Evolutionary conservation across 805 yeast species (phyloP).

Genomic region (Saturnispora besseyi): DNA sequence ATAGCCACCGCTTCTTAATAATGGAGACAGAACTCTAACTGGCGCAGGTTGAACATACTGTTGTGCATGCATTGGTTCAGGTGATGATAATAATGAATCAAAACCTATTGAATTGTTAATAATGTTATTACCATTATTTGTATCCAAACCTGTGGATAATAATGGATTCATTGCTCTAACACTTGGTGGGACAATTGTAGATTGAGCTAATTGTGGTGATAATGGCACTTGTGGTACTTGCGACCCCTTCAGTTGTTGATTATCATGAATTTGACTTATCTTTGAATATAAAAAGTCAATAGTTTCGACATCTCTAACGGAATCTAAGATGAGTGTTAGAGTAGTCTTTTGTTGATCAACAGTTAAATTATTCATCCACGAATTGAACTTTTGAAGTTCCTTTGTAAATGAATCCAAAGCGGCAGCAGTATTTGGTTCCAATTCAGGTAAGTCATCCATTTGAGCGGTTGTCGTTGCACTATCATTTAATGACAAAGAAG

Average conservation of each 20-base stretch:
- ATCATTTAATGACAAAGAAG: slow-evolving; percentile 15
- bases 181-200: slow-evolving; percentile 18
- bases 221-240: slow-evolving; percentile 11
- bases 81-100: slow-evolving; percentile 1
- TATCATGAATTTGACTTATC: background rate
- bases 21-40: slow-evolving; percentile 9
- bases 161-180: slow-evolving; percentile 21
- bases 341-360: slow-evolving; percentile 39
- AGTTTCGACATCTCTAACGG: slow-evolving; percentile 36
- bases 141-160: slow-evolving; percentile 2
- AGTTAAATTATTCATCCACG: slow-evolving; percentile 38
- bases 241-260: background rate
- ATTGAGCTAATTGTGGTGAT: slow-evolving; percentile 19
- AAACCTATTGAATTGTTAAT: background rate
- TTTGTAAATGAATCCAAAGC: slow-evolving; percentile 29
- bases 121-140: background rate
- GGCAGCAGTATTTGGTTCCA: slow-evolving; percentile 25
- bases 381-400: slow-evolving; percentile 38
- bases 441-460: slow-evolving; percentile 25
- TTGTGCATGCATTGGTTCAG: background rate
- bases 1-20: slow-evolving; percentile 6
- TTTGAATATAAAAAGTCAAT: slow-evolving; percentile 5
- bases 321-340: slow-evolving; percentile 39
- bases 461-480: slow-evolving; percentile 11
- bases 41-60: slow-evolving; percentile 11